Evolutionary conservation across 306 rosid species (phyloP).

Genomic region (Bauhinia variegata): DNA sequence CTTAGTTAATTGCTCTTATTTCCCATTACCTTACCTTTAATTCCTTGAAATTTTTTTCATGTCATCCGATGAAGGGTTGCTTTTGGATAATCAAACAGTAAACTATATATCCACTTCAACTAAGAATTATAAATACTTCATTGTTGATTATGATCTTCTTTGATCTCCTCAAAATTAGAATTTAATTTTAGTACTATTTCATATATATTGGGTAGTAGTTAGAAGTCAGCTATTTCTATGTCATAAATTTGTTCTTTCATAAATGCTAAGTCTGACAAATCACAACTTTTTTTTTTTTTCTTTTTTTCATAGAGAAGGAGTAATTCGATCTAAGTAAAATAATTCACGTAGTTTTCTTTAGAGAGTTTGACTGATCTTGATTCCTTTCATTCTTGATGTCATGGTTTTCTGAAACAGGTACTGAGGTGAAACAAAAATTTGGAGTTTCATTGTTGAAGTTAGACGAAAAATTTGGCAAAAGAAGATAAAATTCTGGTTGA

Average conservation of each 20-base stretch:
- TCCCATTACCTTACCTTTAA: neutral
- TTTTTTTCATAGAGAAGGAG: neutral
- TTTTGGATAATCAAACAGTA: too few relatives aligned
- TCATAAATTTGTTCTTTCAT: slow-evolving; percentile 2
- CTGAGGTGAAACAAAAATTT: neutral
- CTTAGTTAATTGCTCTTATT: slow-evolving; percentile 22
- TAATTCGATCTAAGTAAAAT: neutral
- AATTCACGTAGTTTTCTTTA: neutral
- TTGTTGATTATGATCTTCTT: neutral
- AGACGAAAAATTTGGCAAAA: slow-evolving; percentile 24
- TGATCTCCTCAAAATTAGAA: neutral
- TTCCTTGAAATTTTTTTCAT: neutral
- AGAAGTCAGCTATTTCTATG: slow-evolving; percentile 23
- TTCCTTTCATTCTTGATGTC: slow-evolving; percentile 14
- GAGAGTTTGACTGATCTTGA: slow-evolving; percentile 13
- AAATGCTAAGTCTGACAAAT: neutral
- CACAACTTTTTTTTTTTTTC: neutral
- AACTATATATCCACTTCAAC: neutral
- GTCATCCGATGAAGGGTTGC: neutral
- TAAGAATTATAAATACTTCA: neutral
- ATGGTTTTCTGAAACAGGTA: slow-evolving; percentile 33
- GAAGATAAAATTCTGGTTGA: slow-evolving; percentile 30
- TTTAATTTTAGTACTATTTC: neutral
- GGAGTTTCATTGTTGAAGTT: neutral
- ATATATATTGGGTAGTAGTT: slow-evolving; percentile 1